Base-by-base conservation (phyloP, 2,329 filamentous ascomycete genomes). In the Fusarium setosum region DNA sequence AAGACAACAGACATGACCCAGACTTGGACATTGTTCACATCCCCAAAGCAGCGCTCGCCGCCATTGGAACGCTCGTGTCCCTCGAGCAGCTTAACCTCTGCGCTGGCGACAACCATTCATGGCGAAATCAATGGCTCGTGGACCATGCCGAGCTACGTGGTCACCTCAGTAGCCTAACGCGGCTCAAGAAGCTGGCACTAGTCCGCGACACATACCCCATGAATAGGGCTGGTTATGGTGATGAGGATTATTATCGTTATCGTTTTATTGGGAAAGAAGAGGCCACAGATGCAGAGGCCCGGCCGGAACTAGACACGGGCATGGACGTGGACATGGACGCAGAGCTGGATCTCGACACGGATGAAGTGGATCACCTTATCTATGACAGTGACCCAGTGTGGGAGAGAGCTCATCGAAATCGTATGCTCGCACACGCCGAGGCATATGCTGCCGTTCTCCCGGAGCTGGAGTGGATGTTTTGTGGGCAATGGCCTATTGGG, bases 371-470 rank as follows among this genome's bases (percentile, higher is more conserved):
- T 37, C 8, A n/a, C 9, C 1, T 9, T 7, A 29, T 3, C 26
- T 12, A 29, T 29, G 26, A 29, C 26, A 29, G 11, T 9, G 11
- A 9, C 26, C 26, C 26, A 29, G 26, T 29, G 31, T 69, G 56
- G 59, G 59, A 63, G 23, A 61, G 44, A 10, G 52, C 15, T 0
- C 67, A 69, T 54, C 37, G 64, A 12, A 69, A 68, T 4, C 64
- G 55, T n/a, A 69, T 69, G 64, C 59, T 68, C 12, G 11, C n/a
- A 7, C 32, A 68, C 1, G 64, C 48, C 2, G 59, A 66, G 31
- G 17, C 8, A 13, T 68, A 69, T 20, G 64, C 53, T 4, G 6
- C 4, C 2, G 24, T 65, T 7, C 29, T 70, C 1, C 66, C 67
- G 6, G 17, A 20, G 4, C 29, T 69, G 10, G 45, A 62, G 41